phyloP scores from a whole-genome alignment of 2,329 filamentous ascomycete species.

The Neofusicoccum umdonicola region DNA sequence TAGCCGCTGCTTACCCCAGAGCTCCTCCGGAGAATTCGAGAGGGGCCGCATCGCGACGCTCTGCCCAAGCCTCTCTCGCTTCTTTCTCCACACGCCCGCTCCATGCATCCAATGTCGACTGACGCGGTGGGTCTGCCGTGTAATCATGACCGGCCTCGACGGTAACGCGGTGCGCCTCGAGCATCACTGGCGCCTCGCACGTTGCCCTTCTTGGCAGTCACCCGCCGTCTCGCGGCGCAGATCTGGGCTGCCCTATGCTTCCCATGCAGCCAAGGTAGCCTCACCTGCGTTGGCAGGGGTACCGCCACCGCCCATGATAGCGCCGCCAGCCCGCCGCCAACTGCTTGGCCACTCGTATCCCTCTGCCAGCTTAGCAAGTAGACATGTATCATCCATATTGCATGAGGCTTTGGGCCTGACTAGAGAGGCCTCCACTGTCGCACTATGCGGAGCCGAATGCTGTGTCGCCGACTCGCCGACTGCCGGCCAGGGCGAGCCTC shows the following conservation, averaged over 20 bases:
- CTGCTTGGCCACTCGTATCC: constrained; percentile 2
- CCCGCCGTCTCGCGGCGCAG: not conserved
- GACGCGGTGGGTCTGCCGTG: not conserved
- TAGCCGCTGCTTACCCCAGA: not conserved
- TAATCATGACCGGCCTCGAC: not conserved
- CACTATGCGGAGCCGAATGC: constrained; percentile 10
- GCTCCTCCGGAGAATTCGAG: constrained; percentile 14
- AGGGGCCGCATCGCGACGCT: constrained; percentile 1
- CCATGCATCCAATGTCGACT: not conserved
- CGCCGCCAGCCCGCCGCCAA: not conserved
- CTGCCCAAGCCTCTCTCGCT: not conserved
- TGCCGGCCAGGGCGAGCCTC: not conserved
- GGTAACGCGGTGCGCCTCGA: not conserved
- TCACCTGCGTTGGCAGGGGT: not conserved
- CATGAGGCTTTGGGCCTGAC: not conserved
- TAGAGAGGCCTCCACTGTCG: not conserved
- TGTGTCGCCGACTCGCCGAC: constrained; percentile 8
- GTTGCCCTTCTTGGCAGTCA: not conserved
- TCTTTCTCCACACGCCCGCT: not conserved
- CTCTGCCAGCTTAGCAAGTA: not conserved
- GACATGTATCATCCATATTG: not conserved
- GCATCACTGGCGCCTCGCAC: not conserved
- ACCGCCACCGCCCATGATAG: not conserved
- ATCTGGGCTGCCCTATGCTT: not conserved
- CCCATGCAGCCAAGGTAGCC: constrained; percentile 4